phyloP scores from a whole-genome alignment of 1,284 basidiomycete genomes.

The Boletellus deceptivus region DNA sequence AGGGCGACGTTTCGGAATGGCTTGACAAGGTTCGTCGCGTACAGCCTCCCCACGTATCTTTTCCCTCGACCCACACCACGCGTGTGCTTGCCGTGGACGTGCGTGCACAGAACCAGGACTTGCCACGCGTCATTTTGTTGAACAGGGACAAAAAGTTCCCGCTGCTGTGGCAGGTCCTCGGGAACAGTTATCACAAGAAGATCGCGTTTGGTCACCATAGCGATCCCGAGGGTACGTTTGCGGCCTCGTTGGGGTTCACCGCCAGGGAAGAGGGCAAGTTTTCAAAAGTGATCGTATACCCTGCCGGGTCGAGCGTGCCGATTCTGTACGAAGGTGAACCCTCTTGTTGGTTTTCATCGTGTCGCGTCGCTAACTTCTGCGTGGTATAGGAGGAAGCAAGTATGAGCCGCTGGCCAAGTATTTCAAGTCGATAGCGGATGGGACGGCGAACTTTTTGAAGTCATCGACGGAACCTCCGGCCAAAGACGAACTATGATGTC shows the following conservation, averaged over 20 bases:
- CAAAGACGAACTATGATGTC: conserved; percentile 29
- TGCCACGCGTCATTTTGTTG: conserved; percentile 70
- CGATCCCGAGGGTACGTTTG: conserved; percentile 62
- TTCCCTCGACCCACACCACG: no score
- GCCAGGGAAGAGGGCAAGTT: conserved; percentile 49
- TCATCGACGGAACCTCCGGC: conserved; percentile 14
- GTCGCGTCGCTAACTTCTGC: background rate
- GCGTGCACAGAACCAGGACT: conserved; percentile 43
- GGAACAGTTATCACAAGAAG: conserved; percentile 68
- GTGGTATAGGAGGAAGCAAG: conserved; percentile 54
- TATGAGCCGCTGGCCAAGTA: conserved; percentile 64
- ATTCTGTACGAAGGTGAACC: conserved; percentile 59
- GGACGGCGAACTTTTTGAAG: conserved; percentile 52
- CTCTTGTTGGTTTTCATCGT: background rate
- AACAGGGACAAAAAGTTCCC: conserved; percentile 79
- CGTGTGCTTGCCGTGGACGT: conserved; percentile 2
- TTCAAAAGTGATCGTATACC: conserved; percentile 66
- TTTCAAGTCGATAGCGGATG: conserved; percentile 65
- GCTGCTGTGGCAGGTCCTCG: conserved; percentile 82
- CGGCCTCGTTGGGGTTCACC: conserved; percentile 55
- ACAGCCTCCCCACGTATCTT: no score
- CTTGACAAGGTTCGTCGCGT: conserved; percentile 49
- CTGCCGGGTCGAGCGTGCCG: conserved; percentile 51
- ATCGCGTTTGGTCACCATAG: conserved; percentile 68
- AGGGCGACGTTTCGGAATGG: conserved; percentile 62